Evolutionary conservation across 2,329 filamentous ascomycete genomes (phyloP).

Genomic region (Colletotrichum lini): DNA sequence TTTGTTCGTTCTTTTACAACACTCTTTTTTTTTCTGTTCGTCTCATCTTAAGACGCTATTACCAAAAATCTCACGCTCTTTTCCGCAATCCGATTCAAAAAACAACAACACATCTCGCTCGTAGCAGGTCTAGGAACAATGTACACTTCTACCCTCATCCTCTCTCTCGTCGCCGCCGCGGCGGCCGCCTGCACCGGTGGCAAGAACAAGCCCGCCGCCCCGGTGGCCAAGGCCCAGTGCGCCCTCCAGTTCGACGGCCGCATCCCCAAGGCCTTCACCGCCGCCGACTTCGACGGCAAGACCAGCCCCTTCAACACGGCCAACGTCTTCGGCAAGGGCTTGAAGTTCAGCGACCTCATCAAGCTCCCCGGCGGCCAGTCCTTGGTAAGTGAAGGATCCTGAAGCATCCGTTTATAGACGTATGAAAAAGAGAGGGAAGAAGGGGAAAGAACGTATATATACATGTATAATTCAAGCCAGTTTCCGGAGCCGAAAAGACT

Average conservation of each 20-base stretch:
- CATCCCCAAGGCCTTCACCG: constrained; percentile 54
- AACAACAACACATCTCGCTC: constrained; percentile 4
- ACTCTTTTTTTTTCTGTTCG: constrained; percentile 30
- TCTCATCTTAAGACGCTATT: constrained; percentile 28
- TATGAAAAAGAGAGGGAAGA: background rate
- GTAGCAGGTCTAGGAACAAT: constrained; percentile 42
- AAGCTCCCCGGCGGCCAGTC: constrained; percentile 61
- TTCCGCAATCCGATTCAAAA: background rate
- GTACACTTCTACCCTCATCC: constrained; percentile 37
- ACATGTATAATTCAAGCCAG: background rate
- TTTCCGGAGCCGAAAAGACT: background rate
- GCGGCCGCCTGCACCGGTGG: constrained; percentile 24
- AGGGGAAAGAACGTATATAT: too few species aligned
- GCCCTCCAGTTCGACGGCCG: constrained; percentile 63
- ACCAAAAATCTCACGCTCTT: constrained; percentile 30
- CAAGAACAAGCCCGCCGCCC: constrained; percentile 28
- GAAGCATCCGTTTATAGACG: background rate
- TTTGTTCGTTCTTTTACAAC: constrained; percentile 26
- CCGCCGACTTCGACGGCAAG: constrained; percentile 60
- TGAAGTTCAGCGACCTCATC: constrained; percentile 66
- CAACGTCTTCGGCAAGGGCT: constrained; percentile 67
- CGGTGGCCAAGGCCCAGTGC: constrained; percentile 49
- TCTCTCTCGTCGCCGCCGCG: constrained; percentile 34
- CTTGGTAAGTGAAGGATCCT: constrained; percentile 50
- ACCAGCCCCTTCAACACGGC: constrained; percentile 64